Evolutionary conservation across 164 flowering plant species (phyloP).

Genomic region (Nymphaea colorata): DNA sequence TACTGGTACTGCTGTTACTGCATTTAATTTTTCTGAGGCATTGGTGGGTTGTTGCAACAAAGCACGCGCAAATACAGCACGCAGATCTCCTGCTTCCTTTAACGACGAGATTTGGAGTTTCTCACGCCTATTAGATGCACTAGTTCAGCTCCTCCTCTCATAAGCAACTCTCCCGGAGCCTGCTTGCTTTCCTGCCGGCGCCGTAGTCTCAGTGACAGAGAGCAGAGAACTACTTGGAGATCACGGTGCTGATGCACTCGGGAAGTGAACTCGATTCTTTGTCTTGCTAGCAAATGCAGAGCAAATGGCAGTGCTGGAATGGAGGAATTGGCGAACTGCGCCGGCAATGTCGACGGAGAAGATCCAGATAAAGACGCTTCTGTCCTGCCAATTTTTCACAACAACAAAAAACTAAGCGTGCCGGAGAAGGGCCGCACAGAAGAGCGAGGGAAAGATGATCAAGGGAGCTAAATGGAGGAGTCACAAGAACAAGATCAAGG

Average conservation of each 20-base stretch:
- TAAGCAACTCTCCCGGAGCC: too few relatives aligned
- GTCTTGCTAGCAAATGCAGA: background rate
- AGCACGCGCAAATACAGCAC: background rate
- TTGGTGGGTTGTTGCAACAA: background rate
- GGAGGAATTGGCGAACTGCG: background rate
- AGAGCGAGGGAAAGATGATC: constrained; percentile 42
- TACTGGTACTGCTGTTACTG: background rate
- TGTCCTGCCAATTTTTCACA: background rate
- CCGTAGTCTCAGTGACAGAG: too few relatives aligned
- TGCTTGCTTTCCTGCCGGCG: too few relatives aligned
- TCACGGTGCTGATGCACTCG: too few relatives aligned
- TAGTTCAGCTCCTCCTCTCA: too few relatives aligned
- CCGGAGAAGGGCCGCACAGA: background rate
- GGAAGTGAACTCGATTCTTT: background rate
- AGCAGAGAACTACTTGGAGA: too few relatives aligned
- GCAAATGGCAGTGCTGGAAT: background rate
- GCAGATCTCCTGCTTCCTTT: background rate
- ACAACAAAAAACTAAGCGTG: background rate
- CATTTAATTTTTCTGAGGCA: background rate
- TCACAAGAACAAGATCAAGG: constrained; percentile 74
- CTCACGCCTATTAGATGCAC: too few relatives aligned
- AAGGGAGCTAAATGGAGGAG: constrained; percentile 77
- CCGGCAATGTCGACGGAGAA: background rate
- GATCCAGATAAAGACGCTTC: background rate
- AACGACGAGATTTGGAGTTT: background rate